Evolutionary conservation across 352 stramenopile species (phyloP).

Genomic region (Pythium rhizo-oryzae): DNA sequence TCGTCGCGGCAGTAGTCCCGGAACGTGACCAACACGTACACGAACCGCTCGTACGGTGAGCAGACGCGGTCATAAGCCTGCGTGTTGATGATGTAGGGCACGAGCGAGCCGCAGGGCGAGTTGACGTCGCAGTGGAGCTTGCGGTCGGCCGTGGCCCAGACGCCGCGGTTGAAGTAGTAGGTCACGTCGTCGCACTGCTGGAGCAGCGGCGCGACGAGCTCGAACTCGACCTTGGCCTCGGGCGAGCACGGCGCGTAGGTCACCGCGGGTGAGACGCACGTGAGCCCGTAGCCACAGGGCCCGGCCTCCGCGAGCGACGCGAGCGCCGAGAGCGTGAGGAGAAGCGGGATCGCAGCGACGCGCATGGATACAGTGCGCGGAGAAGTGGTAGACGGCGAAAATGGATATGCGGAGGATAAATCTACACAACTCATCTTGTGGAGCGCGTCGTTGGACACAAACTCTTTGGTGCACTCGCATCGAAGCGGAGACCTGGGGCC

Average conservation of each 20-base stretch:
- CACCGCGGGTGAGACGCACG: not conserved
- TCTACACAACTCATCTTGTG: no score
- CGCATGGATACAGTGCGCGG: not conserved
- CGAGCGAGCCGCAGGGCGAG: constrained; percentile 5
- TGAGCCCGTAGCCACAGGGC: not conserved
- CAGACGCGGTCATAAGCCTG: not conserved
- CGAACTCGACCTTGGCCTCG: constrained; percentile 2
- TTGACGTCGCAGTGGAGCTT: constrained; percentile 3
- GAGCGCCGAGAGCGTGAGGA: not conserved
- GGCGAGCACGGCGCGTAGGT: constrained; percentile 6
- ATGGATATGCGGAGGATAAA: not conserved
- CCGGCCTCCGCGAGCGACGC: not conserved
- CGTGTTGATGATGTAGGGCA: constrained; percentile 7
- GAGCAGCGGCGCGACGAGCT: constrained; percentile 6
- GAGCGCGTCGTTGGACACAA: no score
- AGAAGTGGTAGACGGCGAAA: no score
- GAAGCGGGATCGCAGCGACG: not conserved
- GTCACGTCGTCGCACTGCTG: constrained; percentile 10
- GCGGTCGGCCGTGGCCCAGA: not conserved
- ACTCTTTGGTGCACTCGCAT: not conserved
- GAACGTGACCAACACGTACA: constrained; percentile 13
- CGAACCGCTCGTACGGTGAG: not conserved
- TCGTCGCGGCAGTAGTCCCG: not conserved
- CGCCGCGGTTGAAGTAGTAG: constrained; percentile 3
- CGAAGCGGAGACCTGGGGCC: not conserved